These are phyloP conservation scores for Tinospora cordifolia DNA, from an alignment of 164 flowering plant species.

Conservation along the genomic window DNA sequence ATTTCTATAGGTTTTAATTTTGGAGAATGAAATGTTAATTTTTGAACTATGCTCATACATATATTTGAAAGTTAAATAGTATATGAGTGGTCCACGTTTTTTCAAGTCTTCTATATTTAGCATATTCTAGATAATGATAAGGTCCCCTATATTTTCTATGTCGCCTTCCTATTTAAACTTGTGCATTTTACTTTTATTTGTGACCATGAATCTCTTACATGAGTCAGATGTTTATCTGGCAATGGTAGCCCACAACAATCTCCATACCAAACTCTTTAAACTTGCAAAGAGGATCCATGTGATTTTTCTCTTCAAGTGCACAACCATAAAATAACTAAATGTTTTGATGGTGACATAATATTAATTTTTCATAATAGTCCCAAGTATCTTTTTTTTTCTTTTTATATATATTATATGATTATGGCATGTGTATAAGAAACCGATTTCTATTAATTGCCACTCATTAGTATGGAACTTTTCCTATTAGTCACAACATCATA, in stretches of 20 bases:
- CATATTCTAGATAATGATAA: not conserved
- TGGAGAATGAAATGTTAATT: too few species aligned
- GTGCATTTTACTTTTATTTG: not conserved
- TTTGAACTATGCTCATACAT: too few species aligned
- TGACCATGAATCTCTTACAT: not conserved
- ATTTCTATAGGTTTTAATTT: too few species aligned
- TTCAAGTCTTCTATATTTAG: too few species aligned
- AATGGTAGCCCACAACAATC: not conserved
- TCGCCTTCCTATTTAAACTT: slow-evolving; percentile 1
- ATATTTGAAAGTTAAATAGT: too few species aligned
- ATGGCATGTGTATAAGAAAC: too few species aligned
- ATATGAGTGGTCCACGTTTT: too few species aligned
- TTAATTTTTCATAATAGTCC: not conserved
- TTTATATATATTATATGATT: not conserved
- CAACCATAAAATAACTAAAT: not conserved
- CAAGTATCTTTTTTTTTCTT: not conserved
- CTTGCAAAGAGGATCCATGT: not conserved
- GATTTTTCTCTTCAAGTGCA: not conserved
- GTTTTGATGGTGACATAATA: not conserved
- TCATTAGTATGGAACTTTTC: not conserved
- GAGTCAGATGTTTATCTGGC: slow-evolving; percentile 1
- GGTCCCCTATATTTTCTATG: not conserved
- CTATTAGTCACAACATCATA: not conserved
- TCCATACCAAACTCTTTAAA: not conserved
- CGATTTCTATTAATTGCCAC: too few species aligned